A percentile compares a stretch with the other conserved stretches of the same genome.
Evolutionary conservation across 805 yeast genomes (phyloP).

Genomic region (Starmerella stigmatis): DNA sequence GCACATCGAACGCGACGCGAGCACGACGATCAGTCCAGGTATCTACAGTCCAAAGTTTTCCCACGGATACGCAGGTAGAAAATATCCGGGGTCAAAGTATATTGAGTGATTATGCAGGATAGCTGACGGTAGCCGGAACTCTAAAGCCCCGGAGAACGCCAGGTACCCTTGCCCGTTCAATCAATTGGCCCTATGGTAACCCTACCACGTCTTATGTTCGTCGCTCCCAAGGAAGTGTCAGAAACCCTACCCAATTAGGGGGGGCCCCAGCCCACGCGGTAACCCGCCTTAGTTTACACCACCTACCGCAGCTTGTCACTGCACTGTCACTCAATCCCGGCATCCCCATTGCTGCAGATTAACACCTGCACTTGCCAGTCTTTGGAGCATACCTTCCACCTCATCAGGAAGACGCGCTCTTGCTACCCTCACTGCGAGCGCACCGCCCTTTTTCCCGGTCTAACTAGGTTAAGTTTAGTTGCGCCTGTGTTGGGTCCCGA

Average conservation of each 20-base stretch:
- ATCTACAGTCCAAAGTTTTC: too few species aligned
- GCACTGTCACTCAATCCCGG: not conserved
- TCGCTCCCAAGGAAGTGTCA: not conserved
- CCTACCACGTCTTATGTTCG: not conserved
- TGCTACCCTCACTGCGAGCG: too few species aligned
- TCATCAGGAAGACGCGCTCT: too few species aligned
- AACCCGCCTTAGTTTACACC: not conserved
- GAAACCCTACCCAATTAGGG: conserved; percentile 7
- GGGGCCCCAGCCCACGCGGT: conserved; percentile 6
- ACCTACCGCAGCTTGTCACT: not conserved
- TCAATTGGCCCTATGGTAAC: not conserved
- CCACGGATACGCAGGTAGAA: too few species aligned
- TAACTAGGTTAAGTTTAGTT: conserved; percentile 6
- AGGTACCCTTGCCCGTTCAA: not conserved
- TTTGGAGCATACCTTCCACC: too few species aligned
- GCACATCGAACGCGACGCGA: too few species aligned
- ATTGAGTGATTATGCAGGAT: too few species aligned
- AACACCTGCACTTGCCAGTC: not conserved
- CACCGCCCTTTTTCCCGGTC: not conserved
- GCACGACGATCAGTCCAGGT: too few species aligned
- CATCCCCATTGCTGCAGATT: not conserved
- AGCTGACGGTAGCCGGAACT: not conserved
- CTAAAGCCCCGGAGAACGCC: not conserved
- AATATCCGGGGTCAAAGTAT: too few species aligned
- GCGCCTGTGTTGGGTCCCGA: conserved; percentile 2